Evolutionary conservation across 768 basidiomycete species (phyloP), one percentile per base, ranked within the genome.

Genomic region (Kondoa malvinella): DNA sequence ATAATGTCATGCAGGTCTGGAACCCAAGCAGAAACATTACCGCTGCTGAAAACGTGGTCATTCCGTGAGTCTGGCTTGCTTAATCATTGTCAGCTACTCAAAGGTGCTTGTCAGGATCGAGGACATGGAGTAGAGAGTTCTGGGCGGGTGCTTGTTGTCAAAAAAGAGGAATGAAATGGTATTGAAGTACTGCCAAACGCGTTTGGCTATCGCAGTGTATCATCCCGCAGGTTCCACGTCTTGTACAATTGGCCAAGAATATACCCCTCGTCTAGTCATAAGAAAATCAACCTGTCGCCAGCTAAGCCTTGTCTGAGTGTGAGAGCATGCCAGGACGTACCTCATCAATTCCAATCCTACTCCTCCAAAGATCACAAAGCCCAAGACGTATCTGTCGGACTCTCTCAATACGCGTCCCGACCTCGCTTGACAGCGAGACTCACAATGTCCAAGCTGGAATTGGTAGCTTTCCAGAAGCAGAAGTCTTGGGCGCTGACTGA

Each of bases 1-100:
- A 99, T 76, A 99, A 99, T 71, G 85, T 96, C 27, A 82, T 90
- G 57, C 92, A 94, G 89, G 84, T 94, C 3, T 99, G 95, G 95
- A 89, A 92, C 75, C 92, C 94, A 17, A 90, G 88, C 21, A 87
- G 89, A 83, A 87, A 89, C 26, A 85, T 96, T 33, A 92, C 89
- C 85, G 88, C 89, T 1, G 89, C 88, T 1, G 92, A 91, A 65
- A 87, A 86, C 72, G 84, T 91, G 68, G 87, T 84, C 73, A 57
- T 71, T 26, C 30, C 58, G 21, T 31, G 30, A 25, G 25, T 31
- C 21, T 14, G 4, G 4, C 27, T 59, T 25, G 12, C 21, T 25
- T 31, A 56, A 14, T 14, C 25, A 14, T 25, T 56, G 50, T 14
- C 14, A 14, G 14, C 25, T 56, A 14, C 50, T 14, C 50, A 56